Conservation (phyloP, 2,329 filamentous ascomycete genomes). For the Fusarium hainanense region DNA sequence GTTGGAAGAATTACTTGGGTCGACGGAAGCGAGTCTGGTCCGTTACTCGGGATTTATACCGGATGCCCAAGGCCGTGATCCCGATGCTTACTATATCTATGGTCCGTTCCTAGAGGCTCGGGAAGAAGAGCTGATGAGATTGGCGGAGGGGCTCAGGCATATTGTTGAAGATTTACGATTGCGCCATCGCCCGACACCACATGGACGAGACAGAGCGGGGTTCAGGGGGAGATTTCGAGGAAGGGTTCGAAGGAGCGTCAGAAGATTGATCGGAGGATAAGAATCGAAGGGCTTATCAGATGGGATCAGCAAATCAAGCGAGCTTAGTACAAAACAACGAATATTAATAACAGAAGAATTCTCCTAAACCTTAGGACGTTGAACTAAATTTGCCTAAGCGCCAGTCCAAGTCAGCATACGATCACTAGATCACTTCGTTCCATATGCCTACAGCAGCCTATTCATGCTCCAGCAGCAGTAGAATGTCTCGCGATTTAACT, state of each 20-base stretch:
- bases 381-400: too few relatives aligned
- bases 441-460: too few relatives aligned
- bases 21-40: not conserved
- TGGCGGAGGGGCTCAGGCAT: not conserved
- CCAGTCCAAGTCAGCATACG: too few relatives aligned
- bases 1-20: not conserved
- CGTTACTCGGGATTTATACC: not conserved
- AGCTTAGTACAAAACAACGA: not conserved
- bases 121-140: not conserved
- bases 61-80: too few relatives aligned
- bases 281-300: too few relatives aligned
- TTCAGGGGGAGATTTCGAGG: too few relatives aligned
- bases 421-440: too few relatives aligned
- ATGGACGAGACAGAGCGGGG: too few relatives aligned
- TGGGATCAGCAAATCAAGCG: not conserved
- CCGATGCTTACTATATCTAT: too few relatives aligned
- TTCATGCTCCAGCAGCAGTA: not conserved
- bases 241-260: not conserved
- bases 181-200: not conserved
- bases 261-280: too few relatives aligned
- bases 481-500: not conserved
- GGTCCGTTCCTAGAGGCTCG: not conserved
- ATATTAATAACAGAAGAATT: not conserved
- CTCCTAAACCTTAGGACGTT: too few relatives aligned
- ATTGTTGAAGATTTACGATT: not conserved